Base-by-base conservation (phyloP, 2,329 filamentous ascomycete genomes). In the Cordyceps tenuipes region DNA sequence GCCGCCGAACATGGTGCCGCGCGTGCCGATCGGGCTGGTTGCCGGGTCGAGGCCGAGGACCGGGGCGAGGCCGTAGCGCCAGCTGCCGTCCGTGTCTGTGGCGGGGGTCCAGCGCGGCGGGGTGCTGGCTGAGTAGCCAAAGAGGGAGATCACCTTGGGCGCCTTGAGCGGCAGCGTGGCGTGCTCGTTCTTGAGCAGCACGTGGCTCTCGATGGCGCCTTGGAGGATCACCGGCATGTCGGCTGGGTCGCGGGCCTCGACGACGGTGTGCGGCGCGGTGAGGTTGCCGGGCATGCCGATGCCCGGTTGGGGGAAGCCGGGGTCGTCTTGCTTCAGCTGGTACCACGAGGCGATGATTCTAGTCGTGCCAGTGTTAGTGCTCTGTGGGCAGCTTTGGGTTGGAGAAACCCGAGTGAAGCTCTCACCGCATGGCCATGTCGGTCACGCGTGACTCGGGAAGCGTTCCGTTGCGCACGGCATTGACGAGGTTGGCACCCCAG, bases 181-280 rank as follows among this genome's bases (percentile, higher is more conserved):
- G 50, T 81, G 79, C 34, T 67, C 71, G 67, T 88, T 87, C 69
- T 87, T 88, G 29, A 87, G 76, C 0, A 87, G 76, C 1, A 87
- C 84, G 57, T 86, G 83, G 4, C 85, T 83, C 65, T 86, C 83
- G 3, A 85, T 72, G 0, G 83, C 84, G 4, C 82, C 80, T 17
- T 82, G 74, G 0, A 85, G 67, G 0, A 85, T 68, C 0, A 71
- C 68, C 1, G 67, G 63, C 46, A 69, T 68, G 8, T 74, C 70
- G 8, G 71, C 71, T 67, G 55, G 70, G 65, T 86, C 79, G 29
- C 81, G 74, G 3, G 77, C 84, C 63, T 87, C 80, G 7, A 86
- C 72, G n/a, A 79, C 72, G 0, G 66, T 64, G 62, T 87, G 84
- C 2, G 79, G 79, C 41, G 73, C 69, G 0, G 75, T 74, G 5